These are phyloP conservation scores for Cercospora zeae-maydis DNA, from an alignment of 2,329 filamentous ascomycete genomes.

Conservation along the genomic window DNA sequence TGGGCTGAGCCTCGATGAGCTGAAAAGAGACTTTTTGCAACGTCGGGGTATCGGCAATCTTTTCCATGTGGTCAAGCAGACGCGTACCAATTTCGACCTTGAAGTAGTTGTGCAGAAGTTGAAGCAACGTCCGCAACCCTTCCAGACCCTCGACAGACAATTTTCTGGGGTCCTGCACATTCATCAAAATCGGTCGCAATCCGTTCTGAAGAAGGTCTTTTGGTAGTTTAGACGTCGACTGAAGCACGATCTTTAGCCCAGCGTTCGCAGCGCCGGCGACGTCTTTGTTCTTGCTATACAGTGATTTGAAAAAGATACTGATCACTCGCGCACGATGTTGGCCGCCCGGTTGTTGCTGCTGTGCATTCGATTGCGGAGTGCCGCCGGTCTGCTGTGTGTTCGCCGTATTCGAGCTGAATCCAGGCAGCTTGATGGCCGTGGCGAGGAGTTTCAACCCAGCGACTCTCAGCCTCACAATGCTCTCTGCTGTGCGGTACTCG, in stretches of 20 bases:
- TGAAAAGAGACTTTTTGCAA: conserved; percentile 92
- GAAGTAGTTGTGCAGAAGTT: conserved; percentile 94
- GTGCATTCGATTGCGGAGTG: conserved; percentile 12
- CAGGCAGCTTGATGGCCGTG: conserved; percentile 87
- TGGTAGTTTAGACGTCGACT: conserved; percentile 83
- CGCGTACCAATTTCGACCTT: conserved; percentile 96
- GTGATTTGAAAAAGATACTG: conserved; percentile 93
- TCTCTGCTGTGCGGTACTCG: conserved; percentile 92
- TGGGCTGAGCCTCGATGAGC: conserved; percentile 84
- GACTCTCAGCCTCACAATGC: conserved; percentile 85
- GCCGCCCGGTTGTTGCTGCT: conserved; percentile 53
- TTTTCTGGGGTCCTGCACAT: conserved; percentile 88
- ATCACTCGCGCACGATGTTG: conserved; percentile 65
- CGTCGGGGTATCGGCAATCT: conserved; percentile 74
- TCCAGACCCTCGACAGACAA: conserved; percentile 85
- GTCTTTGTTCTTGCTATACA: conserved; percentile 88
- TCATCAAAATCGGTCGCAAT: conserved; percentile 90
- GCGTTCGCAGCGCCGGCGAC: conserved; percentile 93
- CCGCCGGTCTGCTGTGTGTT: conserved; percentile 8
- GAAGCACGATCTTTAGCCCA: conserved; percentile 80
- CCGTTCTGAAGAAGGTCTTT: conserved; percentile 95
- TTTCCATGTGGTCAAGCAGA: conserved; percentile 89
- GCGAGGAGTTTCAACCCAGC: conserved; percentile 91
- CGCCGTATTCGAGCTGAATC: conserved; percentile 67
- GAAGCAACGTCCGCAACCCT: conserved; percentile 82